Percentiles rank a stretch among this genome's conserved stretches.
Evolutionary conservation across 345 rosid species (phyloP).

Genomic region (Bruguiera gymnorhiza): DNA sequence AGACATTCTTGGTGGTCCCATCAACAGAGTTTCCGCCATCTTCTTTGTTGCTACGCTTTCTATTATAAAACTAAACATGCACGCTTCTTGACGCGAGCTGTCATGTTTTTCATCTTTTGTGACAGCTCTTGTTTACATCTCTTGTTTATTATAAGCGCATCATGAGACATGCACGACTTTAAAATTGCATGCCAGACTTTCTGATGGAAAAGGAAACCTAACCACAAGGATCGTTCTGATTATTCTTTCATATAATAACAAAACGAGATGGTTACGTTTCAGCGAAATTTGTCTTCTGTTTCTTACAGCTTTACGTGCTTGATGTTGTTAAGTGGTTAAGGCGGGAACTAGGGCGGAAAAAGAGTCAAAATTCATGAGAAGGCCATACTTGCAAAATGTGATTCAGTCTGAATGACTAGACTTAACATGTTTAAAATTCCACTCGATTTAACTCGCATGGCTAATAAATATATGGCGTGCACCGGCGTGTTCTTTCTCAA

Average conservation of each 20-base stretch:
- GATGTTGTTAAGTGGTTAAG: too few species aligned
- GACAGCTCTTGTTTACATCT: slow-evolving; percentile 8
- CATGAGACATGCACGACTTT: slow-evolving; percentile 7
- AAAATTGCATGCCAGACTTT: slow-evolving; percentile 6
- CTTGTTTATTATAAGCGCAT: background rate
- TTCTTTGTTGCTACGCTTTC: background rate
- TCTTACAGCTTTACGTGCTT: background rate
- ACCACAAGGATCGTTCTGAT: background rate
- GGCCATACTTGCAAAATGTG: too few species aligned
- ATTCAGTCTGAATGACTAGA: too few species aligned
- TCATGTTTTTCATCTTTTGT: background rate
- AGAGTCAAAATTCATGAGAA: too few species aligned
- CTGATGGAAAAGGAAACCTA: background rate
- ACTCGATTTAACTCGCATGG: too few species aligned
- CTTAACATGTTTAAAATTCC: too few species aligned
- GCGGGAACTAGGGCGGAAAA: too few species aligned
- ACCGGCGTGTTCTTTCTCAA: too few species aligned
- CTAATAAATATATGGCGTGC: too few species aligned
- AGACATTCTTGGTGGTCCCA: background rate
- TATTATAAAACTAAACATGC: background rate
- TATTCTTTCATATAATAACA: background rate
- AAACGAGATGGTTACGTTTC: background rate
- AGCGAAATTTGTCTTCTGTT: background rate
- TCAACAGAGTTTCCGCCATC: background rate
- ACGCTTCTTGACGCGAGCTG: background rate